phyloP scores from a whole-genome alignment of 176 grass and related monocot genomes.

The Cenchrus purpureus region DNA sequence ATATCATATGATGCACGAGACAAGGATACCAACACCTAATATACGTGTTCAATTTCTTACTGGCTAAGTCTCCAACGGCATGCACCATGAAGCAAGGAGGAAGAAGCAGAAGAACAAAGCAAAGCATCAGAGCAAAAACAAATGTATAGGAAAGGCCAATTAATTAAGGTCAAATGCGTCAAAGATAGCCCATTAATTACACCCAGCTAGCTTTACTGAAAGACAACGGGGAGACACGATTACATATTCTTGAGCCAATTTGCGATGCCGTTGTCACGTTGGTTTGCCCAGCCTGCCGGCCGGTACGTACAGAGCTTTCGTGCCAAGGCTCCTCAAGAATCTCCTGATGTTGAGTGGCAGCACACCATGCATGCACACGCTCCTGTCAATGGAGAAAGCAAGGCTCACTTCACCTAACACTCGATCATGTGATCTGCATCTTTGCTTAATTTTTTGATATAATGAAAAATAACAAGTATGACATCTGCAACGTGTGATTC shows the following conservation, averaged over 20 bases:
- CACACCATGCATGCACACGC: neutral
- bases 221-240: slow-evolving; percentile 6
- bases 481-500: neutral
- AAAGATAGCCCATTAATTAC: neutral
- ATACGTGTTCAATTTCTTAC: slow-evolving; percentile 11
- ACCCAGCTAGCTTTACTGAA: neutral
- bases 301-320: slow-evolving; percentile 31
- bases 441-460: neutral
- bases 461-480: neutral
- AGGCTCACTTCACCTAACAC: slow-evolving; percentile 8
- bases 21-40: neutral
- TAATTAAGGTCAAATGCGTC: slow-evolving; percentile 6
- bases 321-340: slow-evolving; percentile 16
- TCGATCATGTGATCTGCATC: neutral
- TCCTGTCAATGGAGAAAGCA: slow-evolving; percentile 16
- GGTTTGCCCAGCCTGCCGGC: slow-evolving; percentile 11
- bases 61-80: slow-evolving; percentile 27
- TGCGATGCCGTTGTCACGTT: slow-evolving; percentile 19
- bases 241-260: slow-evolving; percentile 32
- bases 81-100: neutral
- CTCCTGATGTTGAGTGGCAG: slow-evolving; percentile 13
- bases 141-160: neutral
- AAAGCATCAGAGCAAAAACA: neutral
- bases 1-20: neutral
- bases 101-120: neutral